These are phyloP conservation scores for Xylaria sp. DNA, from an alignment of 2,329 filamentous ascomycete genomes.

Conservation along the genomic window DNA sequence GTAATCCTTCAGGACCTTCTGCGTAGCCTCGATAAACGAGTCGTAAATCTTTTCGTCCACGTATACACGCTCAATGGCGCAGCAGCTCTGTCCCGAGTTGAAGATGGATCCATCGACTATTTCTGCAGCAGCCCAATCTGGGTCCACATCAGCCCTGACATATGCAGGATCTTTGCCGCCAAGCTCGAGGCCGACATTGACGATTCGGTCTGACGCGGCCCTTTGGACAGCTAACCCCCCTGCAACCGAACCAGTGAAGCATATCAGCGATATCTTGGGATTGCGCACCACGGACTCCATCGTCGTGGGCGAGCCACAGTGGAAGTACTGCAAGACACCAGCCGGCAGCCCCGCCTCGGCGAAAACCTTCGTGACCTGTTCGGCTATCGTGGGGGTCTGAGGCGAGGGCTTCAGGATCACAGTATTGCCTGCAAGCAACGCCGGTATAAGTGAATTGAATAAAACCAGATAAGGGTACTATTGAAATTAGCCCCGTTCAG, in stretches of 20 bases:
- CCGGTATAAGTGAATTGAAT: constrained; percentile 89
- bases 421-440: constrained; percentile 85
- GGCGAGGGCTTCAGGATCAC: constrained; percentile 95
- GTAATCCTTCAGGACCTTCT: constrained; percentile 80
- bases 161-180: constrained; percentile 96
- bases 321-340: constrained; percentile 89
- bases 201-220: constrained; percentile 80
- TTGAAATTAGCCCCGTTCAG: constrained; percentile 12
- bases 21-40: constrained; percentile 75
- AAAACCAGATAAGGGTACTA: constrained; percentile 95
- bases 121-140: constrained; percentile 89
- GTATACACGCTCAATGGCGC: constrained; percentile 88
- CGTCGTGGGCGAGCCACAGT: constrained; percentile 76
- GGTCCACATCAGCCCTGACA: constrained; percentile 80
- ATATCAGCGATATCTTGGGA: constrained; percentile 77
- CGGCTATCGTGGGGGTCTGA: constrained; percentile 89
- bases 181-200: constrained; percentile 86
- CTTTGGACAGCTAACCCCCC: constrained; percentile 85
- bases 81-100: constrained; percentile 98
- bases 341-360: constrained; percentile 77
- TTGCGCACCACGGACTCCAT: constrained; percentile 80
- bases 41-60: constrained; percentile 86
- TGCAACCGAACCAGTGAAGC: constrained; percentile 91
- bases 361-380: constrained; percentile 80
- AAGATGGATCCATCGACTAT: constrained; percentile 96